These are phyloP conservation scores for Tolypocladium pustulatum DNA, from an alignment of 2,329 filamentous ascomycete species.

Conservation along the genomic window DNA sequence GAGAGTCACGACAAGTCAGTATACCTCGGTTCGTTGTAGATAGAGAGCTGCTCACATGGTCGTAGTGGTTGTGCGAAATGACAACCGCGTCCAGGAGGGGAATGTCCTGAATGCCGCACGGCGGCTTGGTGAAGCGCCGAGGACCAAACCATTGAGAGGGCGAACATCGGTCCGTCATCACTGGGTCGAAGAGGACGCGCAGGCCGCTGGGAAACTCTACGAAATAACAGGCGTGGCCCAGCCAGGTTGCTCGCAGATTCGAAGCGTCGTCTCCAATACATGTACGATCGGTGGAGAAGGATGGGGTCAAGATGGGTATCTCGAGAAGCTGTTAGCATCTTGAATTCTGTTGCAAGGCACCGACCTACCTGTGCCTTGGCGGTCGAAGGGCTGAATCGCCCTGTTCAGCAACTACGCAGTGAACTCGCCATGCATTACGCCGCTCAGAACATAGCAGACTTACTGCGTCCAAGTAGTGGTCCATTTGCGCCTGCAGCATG, in stretches of 20 bases:
- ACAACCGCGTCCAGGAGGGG: slow-evolving; percentile 60
- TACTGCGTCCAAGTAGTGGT: background rate
- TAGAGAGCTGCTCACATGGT: slow-evolving; percentile 43
- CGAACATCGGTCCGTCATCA: slow-evolving; percentile 72
- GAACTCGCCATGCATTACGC: background rate
- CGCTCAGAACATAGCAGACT: background rate
- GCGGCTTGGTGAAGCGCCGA: slow-evolving; percentile 61
- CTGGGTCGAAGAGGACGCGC: slow-evolving; percentile 76
- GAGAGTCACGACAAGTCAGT: background rate
- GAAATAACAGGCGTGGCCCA: slow-evolving; percentile 82
- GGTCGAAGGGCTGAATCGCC: background rate
- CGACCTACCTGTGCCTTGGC: background rate
- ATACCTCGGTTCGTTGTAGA: too few relatives aligned
- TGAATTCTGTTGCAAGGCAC: too few relatives aligned
- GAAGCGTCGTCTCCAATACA: background rate
- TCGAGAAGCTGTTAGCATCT: background rate
- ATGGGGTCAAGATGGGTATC: background rate
- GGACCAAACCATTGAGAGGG: slow-evolving; percentile 57
- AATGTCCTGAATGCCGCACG: slow-evolving; percentile 63
- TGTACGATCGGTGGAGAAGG: background rate
- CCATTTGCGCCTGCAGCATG: background rate
- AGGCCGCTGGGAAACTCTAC: slow-evolving; percentile 73
- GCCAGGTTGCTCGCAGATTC: slow-evolving; percentile 55
- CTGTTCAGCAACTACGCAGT: background rate
- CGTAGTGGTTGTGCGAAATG: slow-evolving; percentile 79